These are phyloP conservation scores for Phaeosphaeriaceae sp. DNA, from an alignment of 2,329 filamentous ascomycete genomes.

Conservation along the genomic window DNA sequence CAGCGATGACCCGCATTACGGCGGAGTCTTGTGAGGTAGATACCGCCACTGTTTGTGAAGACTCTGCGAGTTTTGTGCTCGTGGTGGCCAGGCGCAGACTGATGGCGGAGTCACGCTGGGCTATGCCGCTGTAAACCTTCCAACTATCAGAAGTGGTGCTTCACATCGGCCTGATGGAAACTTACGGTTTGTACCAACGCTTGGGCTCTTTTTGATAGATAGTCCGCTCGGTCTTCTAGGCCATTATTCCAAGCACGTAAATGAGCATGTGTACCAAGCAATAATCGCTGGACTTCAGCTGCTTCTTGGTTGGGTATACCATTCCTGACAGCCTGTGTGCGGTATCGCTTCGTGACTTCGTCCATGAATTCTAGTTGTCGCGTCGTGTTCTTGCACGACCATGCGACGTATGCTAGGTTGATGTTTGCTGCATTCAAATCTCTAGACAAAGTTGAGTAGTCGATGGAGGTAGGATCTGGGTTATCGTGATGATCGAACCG, in stretches of 20 bases:
- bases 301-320: slow-evolving; percentile 3
- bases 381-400: slow-evolving; percentile 10
- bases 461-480: slow-evolving; percentile 4
- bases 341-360: slow-evolving; percentile 13
- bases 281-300: slow-evolving; percentile 1
- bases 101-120: slow-evolving; percentile 25
- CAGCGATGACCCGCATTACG: slow-evolving; percentile 30
- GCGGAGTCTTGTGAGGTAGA: slow-evolving; percentile 24
- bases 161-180: not conserved
- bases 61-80: slow-evolving; percentile 18
- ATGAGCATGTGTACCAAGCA: slow-evolving; percentile 11
- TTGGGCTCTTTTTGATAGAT: slow-evolving; percentile 19
- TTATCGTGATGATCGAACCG: slow-evolving; percentile 7
- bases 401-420: slow-evolving; percentile 8
- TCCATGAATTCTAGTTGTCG: slow-evolving; percentile 20
- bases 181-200: slow-evolving; percentile 24
- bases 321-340: slow-evolving; percentile 7
- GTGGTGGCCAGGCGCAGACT: slow-evolving; percentile 12
- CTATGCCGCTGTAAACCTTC: slow-evolving; percentile 28
- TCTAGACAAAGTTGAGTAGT: slow-evolving; percentile 13
- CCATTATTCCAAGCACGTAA: slow-evolving; percentile 17
- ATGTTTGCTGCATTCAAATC: slow-evolving; percentile 13
- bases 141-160: not conserved
- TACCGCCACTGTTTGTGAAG: slow-evolving; percentile 21
- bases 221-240: slow-evolving; percentile 20